Percentiles rank a stretch among this genome's conserved stretches.
Conservation (phyloP, 2,329 filamentous ascomycete species). For the Trichoderma hamatum region DNA sequence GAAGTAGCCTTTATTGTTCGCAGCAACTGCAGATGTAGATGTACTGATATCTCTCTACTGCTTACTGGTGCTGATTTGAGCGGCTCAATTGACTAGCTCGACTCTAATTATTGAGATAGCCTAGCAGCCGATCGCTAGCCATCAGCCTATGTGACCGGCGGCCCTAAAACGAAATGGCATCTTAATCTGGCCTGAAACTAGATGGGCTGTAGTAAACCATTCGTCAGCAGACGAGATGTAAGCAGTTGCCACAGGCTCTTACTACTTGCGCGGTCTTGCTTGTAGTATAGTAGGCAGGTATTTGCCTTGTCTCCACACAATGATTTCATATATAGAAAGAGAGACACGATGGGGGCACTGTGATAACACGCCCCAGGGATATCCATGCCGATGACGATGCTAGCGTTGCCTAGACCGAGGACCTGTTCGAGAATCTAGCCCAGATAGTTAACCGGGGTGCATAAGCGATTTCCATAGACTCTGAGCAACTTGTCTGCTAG, state of each 20-base stretch:
- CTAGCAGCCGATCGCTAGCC: neutral
- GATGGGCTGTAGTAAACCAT: neutral
- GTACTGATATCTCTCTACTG: neutral
- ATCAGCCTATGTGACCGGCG: neutral
- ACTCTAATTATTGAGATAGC: conserved; percentile 3
- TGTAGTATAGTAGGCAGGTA: neutral
- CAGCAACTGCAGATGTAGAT: neutral
- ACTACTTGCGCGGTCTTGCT: neutral
- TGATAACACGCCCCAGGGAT: neutral
- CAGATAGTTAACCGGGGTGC: conserved; percentile 15
- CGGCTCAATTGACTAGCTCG: conserved; percentile 12
- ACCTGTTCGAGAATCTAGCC: conserved; percentile 1
- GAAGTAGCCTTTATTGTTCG: neutral
- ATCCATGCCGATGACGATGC: conserved; percentile 5
- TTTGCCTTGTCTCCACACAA: neutral
- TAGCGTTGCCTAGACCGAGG: conserved; percentile 9
- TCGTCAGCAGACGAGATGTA: neutral
- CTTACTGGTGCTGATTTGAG: neutral
- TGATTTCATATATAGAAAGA: neutral
- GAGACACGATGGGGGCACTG: neutral
- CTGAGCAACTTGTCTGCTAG: neutral
- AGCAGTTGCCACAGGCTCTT: neutral
- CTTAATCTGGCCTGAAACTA: neutral
- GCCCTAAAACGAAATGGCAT: neutral
- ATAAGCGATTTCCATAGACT: conserved; percentile 21